phyloP scores from a whole-genome alignment of 176 grass and related monocot species.

The Pontederia paniculata region DNA sequence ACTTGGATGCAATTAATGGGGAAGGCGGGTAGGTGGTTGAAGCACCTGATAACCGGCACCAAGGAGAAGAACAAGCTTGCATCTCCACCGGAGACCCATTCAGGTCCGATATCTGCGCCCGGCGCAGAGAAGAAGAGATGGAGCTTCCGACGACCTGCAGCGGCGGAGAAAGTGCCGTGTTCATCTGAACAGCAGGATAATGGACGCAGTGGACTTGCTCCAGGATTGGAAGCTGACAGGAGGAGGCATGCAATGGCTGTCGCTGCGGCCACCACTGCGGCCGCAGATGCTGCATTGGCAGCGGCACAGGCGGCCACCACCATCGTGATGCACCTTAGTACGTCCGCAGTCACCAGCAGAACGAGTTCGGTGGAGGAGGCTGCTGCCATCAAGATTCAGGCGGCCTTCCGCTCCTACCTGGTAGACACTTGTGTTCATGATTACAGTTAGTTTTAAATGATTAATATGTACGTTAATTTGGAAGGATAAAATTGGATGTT shows the following conservation, averaged over 20 bases:
- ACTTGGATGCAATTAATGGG: constrained; percentile 30
- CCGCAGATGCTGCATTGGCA: too few relatives aligned
- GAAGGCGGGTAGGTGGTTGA: constrained; percentile 50
- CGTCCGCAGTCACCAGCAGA: too few relatives aligned
- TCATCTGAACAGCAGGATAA: too few relatives aligned
- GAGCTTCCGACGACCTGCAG: constrained; percentile 42
- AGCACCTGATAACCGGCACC: constrained; percentile 32
- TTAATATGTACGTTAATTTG: too few relatives aligned
- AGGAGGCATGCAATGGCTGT: too few relatives aligned
- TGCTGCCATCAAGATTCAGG: constrained; percentile 46
- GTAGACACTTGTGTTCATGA: constrained; percentile 7
- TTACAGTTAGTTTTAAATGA: too few relatives aligned
- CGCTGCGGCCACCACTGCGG: too few relatives aligned
- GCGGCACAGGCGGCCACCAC: constrained; percentile 4
- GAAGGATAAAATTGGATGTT: not conserved
- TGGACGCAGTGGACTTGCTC: not conserved
- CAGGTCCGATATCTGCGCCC: not conserved
- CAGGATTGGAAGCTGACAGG: not conserved
- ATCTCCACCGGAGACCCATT: constrained; percentile 10
- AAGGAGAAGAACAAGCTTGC: constrained; percentile 23
- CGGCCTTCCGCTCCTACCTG: constrained; percentile 53
- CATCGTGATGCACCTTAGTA: too few relatives aligned
- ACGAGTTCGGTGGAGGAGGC: constrained; percentile 4
- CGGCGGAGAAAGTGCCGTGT: not conserved
- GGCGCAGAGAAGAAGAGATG: constrained; percentile 46